Conservation (phyloP, 352 stramenopile genomes). For the Peronospora tabacina region DNA sequence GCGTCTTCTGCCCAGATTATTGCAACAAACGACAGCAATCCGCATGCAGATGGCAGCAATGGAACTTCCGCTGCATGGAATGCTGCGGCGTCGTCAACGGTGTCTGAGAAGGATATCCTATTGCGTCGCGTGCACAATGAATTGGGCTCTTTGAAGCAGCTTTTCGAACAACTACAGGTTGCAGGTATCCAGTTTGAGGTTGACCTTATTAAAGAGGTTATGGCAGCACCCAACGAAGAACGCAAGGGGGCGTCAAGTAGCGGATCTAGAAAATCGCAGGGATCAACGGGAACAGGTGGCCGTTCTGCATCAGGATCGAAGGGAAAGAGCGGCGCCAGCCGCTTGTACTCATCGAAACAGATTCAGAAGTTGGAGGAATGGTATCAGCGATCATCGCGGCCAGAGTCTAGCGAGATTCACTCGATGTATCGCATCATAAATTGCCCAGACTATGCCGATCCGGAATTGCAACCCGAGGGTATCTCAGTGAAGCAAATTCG, state of each 20-base stretch:
- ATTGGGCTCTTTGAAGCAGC: conserved; percentile 56
- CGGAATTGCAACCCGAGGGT: conserved; percentile 76
- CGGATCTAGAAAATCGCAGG: conserved; percentile 27
- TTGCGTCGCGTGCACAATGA: conserved; percentile 50
- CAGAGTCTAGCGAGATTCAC: conserved; percentile 80
- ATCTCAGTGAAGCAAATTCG: conserved; percentile 85
- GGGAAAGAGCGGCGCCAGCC: conserved; percentile 70
- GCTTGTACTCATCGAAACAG: conserved; percentile 80
- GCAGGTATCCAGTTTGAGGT: conserved; percentile 77
- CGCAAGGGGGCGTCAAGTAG: conserved; percentile 27
- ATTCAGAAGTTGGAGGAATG: conserved; percentile 87
- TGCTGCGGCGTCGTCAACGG: conserved; percentile 4
- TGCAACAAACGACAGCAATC: conserved; percentile 25
- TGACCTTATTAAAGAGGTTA: conserved; percentile 75
- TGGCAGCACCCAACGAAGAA: conserved; percentile 47
- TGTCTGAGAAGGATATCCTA: conserved; percentile 36
- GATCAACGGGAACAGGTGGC: conserved; percentile 22
- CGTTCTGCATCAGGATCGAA: conserved; percentile 39
- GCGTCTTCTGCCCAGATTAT: conserved; percentile 27
- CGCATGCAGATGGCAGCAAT: conserved; percentile 12
- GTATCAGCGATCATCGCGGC: conserved; percentile 77
- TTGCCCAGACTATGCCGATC: conserved; percentile 69
- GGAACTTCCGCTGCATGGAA: conserved; percentile 14
- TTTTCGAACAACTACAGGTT: conserved; percentile 74
- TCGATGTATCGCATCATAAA: conserved; percentile 89